phyloP scores from a whole-genome alignment of 1,139 yeast species.

The Kazachstania sp. region DNA sequence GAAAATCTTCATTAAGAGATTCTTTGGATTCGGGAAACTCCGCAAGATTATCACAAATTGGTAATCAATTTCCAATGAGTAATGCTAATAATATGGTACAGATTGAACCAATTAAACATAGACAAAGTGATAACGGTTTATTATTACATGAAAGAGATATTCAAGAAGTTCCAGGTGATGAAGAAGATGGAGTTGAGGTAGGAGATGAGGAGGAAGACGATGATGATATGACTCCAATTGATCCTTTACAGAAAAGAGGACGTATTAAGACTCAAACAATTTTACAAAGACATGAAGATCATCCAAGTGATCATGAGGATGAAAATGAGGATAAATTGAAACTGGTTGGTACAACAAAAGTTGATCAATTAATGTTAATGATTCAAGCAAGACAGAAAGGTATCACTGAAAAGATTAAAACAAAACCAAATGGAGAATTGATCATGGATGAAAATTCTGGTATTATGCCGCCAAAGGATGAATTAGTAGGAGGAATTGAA shows the following conservation, averaged over 20 bases:
- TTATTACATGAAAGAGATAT: not conserved
- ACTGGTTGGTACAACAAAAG: constrained; percentile 73
- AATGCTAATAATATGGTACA: too few relatives aligned
- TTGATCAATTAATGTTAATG: constrained; percentile 82
- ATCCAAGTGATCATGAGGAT: not conserved
- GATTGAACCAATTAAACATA: too few relatives aligned
- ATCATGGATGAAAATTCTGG: constrained; percentile 17
- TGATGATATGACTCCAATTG: not conserved
- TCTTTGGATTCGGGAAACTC: constrained; percentile 11
- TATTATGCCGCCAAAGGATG: constrained; percentile 53
- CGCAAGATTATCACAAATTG: not conserved
- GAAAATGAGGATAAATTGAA: constrained; percentile 46
- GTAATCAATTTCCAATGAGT: constrained; percentile 3
- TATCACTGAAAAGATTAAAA: constrained; percentile 51
- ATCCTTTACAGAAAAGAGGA: not conserved
- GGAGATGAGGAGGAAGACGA: not conserved
- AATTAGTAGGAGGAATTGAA: constrained; percentile 76
- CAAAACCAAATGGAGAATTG: constrained; percentile 51
- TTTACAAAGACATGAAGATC: not conserved
- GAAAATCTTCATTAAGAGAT: constrained; percentile 23
- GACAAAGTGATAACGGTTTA: too few relatives aligned
- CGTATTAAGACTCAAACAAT: not conserved
- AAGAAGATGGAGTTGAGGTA: too few relatives aligned
- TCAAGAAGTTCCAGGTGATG: not conserved
- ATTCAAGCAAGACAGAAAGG: constrained; percentile 82